Evolutionary conservation across 2,329 filamentous ascomycete genomes (phyloP).

Genomic region (Fusarium decemcellulare): DNA sequence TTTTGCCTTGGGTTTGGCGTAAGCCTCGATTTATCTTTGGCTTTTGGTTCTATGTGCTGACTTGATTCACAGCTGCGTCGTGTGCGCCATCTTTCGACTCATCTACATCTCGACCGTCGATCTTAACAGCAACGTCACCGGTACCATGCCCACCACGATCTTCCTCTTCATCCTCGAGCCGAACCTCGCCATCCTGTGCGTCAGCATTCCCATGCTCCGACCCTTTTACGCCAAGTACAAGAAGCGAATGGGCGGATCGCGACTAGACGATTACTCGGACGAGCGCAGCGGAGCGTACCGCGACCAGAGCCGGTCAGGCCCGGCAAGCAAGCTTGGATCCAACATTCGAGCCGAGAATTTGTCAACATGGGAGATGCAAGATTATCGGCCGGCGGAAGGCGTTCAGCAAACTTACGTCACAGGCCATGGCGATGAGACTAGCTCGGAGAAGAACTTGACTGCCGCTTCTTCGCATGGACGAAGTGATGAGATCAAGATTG

Average conservation of each 20-base stretch:
- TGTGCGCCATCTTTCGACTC: slow-evolving; percentile 56
- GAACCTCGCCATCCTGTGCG: slow-evolving; percentile 57
- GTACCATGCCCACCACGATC: slow-evolving; percentile 56
- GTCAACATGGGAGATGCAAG: slow-evolving; percentile 45
- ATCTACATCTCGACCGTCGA: slow-evolving; percentile 56
- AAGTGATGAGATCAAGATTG: slow-evolving; percentile 38
- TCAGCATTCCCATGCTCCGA: slow-evolving; percentile 59
- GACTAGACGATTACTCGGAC: slow-evolving; percentile 45
- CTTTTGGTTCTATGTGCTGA: slow-evolving; percentile 11
- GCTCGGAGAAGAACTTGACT: slow-evolving; percentile 46
- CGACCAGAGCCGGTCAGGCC: slow-evolving; percentile 36
- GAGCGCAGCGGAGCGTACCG: slow-evolving; percentile 36
- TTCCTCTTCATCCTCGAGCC: slow-evolving; percentile 58
- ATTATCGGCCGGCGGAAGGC: slow-evolving; percentile 34
- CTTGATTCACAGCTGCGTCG: slow-evolving; percentile 48
- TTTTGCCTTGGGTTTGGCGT: slow-evolving; percentile 55
- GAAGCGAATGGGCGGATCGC: slow-evolving; percentile 50
- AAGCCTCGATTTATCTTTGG: slow-evolving; percentile 10
- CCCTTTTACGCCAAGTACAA: slow-evolving; percentile 53
- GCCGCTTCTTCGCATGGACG: slow-evolving; percentile 14
- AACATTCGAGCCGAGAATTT: slow-evolving; percentile 20
- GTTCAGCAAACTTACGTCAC: slow-evolving; percentile 26
- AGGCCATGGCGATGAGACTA: slow-evolving; percentile 37
- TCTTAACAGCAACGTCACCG: slow-evolving; percentile 53
- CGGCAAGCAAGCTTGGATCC: slow-evolving; percentile 12